These are phyloP conservation scores for Cunninghamia lanceolata DNA, from an alignment of 75 land plant genomes.

Conservation along the genomic window DNA sequence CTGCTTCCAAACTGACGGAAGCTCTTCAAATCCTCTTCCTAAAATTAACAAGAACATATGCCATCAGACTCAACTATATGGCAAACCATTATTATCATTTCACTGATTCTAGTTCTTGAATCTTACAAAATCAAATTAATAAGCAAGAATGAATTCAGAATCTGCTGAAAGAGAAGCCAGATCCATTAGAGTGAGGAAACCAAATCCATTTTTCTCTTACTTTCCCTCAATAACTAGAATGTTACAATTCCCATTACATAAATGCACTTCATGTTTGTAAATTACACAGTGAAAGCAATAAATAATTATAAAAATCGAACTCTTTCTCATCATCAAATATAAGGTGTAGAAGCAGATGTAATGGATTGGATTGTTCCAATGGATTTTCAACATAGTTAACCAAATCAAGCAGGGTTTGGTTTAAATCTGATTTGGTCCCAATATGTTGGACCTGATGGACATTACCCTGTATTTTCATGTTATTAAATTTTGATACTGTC, in stretches of 20 bases:
- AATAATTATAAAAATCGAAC: not conserved
- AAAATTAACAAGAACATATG: not conserved
- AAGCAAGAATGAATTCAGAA: not conserved
- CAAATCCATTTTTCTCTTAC: no score
- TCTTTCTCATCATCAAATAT: not conserved
- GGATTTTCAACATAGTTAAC: no score
- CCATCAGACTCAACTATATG: not conserved
- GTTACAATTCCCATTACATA: not conserved
- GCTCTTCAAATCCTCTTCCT: conserved; percentile 81
- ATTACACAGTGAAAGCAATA: not conserved
- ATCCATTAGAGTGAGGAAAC: not conserved
- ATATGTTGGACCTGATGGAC: no score
- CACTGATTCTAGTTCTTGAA: not conserved
- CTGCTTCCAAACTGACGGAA: conserved; percentile 95
- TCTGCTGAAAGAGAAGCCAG: not conserved
- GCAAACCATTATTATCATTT: not conserved
- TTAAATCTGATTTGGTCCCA: no score
- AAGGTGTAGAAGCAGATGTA: not conserved
- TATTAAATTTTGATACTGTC: no score
- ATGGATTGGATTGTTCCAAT: no score
- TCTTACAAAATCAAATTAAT: not conserved
- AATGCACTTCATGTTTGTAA: not conserved
- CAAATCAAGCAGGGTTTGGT: no score
- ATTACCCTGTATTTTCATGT: no score
- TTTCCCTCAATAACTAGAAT: not conserved